Evolutionary conservation across 495 filamentous ascomycete genomes (phyloP), one percentile per base, ranked within the genome.

Genomic region (Penicillium subrubescens): DNA sequence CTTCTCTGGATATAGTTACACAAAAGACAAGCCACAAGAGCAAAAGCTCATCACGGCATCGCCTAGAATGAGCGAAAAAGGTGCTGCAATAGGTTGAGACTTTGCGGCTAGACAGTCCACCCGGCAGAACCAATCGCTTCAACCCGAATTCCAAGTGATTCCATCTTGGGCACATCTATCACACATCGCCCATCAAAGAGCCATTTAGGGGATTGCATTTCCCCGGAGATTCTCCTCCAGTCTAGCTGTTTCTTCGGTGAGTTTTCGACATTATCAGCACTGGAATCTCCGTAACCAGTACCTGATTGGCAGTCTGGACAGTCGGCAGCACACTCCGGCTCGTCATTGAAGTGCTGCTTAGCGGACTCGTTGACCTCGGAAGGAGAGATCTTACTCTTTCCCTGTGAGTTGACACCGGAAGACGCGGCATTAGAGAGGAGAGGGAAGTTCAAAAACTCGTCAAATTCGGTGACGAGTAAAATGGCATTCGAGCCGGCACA

Each of bases 141-240:
- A 29, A 68, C 66, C 15, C 61, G 61, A 51, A 68, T 68, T 15
- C 66, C 66, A 5, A 67, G 53, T 15, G 57, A 46, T 7, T 41
- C 50, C 65, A 62, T 68, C 51, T 65, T 46, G 12, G 51, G 51
- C 5, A 57, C 75, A 64, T 91, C 84, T 3, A 92, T 71, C n/a
- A 90, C 80, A 52, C 87, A 85, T 33, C 88, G 81, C 5, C 90
- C 90, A 61, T 92, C 90, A 69, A 92, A 92, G 4, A 91, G 72
- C 77, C 85, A 90, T 59, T 83, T 85, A 1, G 89, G 90, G 46
- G 86, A 82, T 43, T 80, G 77, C 88, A 92, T 91, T n/a, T 77
- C 70, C 4, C 67, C 57, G 2, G 77, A 72, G 21, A 83, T 71
- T 15, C 76, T 74, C 2, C 68, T 66, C 86, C 86, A 88, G 64